Evolutionary conservation across 202 grass and related monocot species (phyloP).

Genomic region (Zoysia matrella): DNA sequence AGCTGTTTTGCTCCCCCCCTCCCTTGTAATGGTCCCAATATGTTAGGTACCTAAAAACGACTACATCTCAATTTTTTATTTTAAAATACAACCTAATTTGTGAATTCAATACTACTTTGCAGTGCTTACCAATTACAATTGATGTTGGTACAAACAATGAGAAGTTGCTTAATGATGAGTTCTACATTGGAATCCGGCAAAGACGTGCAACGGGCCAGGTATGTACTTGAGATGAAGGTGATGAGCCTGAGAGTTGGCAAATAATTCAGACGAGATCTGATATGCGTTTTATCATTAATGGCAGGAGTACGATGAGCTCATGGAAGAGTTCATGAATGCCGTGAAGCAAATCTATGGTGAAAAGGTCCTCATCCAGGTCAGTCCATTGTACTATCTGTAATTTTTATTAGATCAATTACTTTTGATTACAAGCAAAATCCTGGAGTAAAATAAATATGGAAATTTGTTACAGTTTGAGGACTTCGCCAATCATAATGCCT

Average conservation of each 20-base stretch:
- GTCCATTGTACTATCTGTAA: conserved; percentile 25
- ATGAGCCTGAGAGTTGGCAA: conserved; percentile 23
- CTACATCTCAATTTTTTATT: not conserved
- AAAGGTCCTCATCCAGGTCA: conserved; percentile 95
- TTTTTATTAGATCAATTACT: conserved; percentile 1
- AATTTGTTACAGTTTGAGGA: conserved; percentile 92
- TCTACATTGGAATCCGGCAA: conserved; percentile 94
- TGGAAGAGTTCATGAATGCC: conserved; percentile 93
- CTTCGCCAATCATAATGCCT: conserved; percentile 99
- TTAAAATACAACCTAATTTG: not conserved
- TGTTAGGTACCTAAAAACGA: conserved; percentile 19
- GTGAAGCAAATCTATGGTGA: conserved; percentile 92
- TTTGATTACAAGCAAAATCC: conserved; percentile 27
- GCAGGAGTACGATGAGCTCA: conserved; percentile 89
- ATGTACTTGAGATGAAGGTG: conserved; percentile 34
- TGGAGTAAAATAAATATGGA: not conserved
- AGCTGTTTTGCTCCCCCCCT: not conserved
- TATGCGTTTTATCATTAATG: conserved; percentile 25
- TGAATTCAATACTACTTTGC: conserved; percentile 30
- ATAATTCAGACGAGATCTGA: conserved; percentile 33
- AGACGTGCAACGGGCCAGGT: conserved; percentile 91
- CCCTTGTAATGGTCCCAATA: not conserved
- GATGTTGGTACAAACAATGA: conserved; percentile 97
- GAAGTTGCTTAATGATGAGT: conserved; percentile 86
- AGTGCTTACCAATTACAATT: conserved; percentile 98